phyloP scores from a whole-genome alignment of 1,139 yeast species.

The Pichia sp. region DNA sequence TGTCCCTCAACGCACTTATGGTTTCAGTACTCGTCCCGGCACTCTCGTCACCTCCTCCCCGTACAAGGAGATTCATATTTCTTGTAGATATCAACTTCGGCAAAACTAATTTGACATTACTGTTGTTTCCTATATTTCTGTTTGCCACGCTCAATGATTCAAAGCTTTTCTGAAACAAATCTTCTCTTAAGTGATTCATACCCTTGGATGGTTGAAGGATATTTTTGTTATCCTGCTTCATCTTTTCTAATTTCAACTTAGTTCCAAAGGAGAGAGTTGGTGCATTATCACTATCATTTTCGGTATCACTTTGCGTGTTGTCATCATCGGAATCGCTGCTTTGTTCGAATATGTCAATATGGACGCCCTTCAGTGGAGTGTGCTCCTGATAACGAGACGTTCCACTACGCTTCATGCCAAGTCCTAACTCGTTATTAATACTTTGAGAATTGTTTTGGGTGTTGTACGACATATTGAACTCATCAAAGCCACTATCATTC shows the following conservation, averaged over 20 bases:
- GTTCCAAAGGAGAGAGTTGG: background rate
- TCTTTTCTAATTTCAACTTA: background rate
- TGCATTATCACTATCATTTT: background rate
- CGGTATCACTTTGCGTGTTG: background rate
- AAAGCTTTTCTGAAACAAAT: too few relatives aligned
- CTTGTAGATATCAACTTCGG: conserved; percentile 12
- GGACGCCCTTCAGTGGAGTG: too few relatives aligned
- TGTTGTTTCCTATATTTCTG: background rate
- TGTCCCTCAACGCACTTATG: too few relatives aligned
- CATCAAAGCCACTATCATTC: conserved; percentile 8
- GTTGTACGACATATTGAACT: conserved; percentile 7
- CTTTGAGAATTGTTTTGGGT: too few relatives aligned
- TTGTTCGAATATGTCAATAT: too few relatives aligned
- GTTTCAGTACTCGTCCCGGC: background rate
- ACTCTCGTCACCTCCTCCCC: conserved; percentile 4
- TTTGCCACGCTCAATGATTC: too few relatives aligned
- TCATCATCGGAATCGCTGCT: too few relatives aligned
- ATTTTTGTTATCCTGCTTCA: background rate
- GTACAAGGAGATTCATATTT: conserved; percentile 4
- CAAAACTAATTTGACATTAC: conserved; percentile 3
- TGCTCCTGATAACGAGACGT: too few relatives aligned
- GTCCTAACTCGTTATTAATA: too few relatives aligned
- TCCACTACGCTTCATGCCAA: too few relatives aligned
- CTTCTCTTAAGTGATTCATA: too few relatives aligned
- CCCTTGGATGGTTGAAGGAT: too few relatives aligned